These are phyloP conservation scores for Pseudonectria foliicola DNA, from an alignment of 2,329 filamentous ascomycete genomes.

Conservation along the genomic window DNA sequence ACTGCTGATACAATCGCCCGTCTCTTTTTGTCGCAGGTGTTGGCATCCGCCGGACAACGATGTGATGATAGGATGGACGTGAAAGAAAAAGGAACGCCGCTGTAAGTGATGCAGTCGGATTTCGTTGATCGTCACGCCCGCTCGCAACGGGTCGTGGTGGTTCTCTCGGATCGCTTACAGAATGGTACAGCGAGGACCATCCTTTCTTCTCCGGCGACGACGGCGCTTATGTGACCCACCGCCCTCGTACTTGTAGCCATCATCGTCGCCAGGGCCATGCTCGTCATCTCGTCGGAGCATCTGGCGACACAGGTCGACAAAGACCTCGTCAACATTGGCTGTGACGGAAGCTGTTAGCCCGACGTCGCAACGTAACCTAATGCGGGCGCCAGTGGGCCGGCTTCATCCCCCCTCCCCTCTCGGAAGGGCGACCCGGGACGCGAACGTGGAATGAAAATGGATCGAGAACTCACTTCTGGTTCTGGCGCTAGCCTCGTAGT, in stretches of 20 bases:
- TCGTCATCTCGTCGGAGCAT: constrained; percentile 68
- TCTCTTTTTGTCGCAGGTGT: constrained; percentile 8
- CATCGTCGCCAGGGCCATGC: constrained; percentile 26
- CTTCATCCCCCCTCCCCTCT: background rate
- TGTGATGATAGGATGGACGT: no score
- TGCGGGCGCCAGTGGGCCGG: background rate
- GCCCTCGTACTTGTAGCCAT: constrained; percentile 36
- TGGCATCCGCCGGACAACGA: no score
- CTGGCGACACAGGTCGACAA: constrained; percentile 75
- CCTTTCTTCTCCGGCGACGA: constrained; percentile 24
- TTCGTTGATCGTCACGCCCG: background rate
- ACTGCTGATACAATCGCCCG: constrained; percentile 5
- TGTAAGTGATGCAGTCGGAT: no score
- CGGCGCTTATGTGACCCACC: constrained; percentile 21
- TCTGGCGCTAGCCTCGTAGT: constrained; percentile 83
- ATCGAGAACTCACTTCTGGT: constrained; percentile 50
- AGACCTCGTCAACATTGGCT: constrained; percentile 87
- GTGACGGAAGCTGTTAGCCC: constrained; percentile 16
- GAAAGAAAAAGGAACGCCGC: no score
- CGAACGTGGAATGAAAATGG: background rate
- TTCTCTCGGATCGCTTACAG: constrained; percentile 24
- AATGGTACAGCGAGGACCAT: constrained; percentile 36
- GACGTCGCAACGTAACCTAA: constrained; percentile 6
- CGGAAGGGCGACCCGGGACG: background rate
- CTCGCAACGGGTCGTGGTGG: constrained; percentile 2